Evolutionary conservation across 345 rosid species (phyloP), one percentile per base, ranked within the genome.

Genomic region (Acer yangbiense): DNA sequence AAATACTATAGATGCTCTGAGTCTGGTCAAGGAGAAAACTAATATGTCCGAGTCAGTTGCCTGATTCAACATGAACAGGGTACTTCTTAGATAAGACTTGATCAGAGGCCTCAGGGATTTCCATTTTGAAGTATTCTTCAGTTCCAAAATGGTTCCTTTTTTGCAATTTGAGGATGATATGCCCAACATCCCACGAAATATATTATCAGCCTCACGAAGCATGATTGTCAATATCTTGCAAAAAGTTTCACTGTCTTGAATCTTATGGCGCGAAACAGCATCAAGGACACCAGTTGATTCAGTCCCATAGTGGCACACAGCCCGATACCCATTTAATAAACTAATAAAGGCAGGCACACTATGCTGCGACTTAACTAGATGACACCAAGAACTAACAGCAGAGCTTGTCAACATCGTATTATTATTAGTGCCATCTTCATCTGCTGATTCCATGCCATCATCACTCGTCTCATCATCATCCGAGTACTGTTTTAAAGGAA

Each of bases 1-100:
- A 79, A 82, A 83, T 62, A 89, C 75, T 16, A 83, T 43, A 61
- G 94, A 90, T 69, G 77, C 88, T 88, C 88, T 90, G 61, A 96
- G 88, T 72, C 80, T 86, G 73, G 82, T 76, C 76, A 94, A 79
- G 50, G 87, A 72, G 80, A 92, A 91, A 74, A 86, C 83, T 74
- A 89, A 79, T 55, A 91, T 88, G 79, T 88, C 86, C 5, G 90
- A 82, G 80, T 92, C 97, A 9, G 91, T 78, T 75, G 90, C 85
- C 84, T 91, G 89, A 73, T 88, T 85, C 71, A 91, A 84, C 75
- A 92, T 89, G 85, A 84, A 85, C 79, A 92, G 48, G 67, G 97
- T 96, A 79, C 92, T 96, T 77, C 91, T 86, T 69, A 94, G 71
- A 78, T 85, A 96, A 69, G 94, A 94, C 80, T 89, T 94, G 72